Conservation (phyloP, 2,329 filamentous ascomycete species). For the Cucurbitaria berberidis region DNA sequence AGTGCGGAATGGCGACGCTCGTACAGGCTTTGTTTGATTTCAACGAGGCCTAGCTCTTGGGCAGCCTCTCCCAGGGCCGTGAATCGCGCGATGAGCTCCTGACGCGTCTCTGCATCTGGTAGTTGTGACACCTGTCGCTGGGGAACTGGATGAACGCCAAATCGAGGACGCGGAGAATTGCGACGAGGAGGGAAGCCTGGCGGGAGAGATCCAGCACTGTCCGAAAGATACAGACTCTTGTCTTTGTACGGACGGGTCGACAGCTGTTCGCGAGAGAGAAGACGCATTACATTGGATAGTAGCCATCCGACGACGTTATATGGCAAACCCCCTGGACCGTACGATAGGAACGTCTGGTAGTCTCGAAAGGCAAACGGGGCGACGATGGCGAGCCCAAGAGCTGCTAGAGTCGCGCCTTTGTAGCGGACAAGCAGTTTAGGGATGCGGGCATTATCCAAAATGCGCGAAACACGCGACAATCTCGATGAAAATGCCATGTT, state of each 20-base stretch:
- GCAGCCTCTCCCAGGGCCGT: conserved; percentile 8
- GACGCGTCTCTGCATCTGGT: conserved; percentile 17
- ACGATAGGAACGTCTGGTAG: conserved; percentile 45
- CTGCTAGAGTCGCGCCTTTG: conserved; percentile 13
- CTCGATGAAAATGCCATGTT: neutral
- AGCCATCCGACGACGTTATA: conserved; percentile 54
- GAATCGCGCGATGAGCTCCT: conserved; percentile 4
- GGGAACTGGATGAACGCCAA: conserved; percentile 24
- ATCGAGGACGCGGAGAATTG: conserved; percentile 15
- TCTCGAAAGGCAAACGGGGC: conserved; percentile 25
- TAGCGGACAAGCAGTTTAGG: conserved; percentile 6
- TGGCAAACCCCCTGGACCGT: conserved; percentile 55
- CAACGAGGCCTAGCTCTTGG: conserved; percentile 18
- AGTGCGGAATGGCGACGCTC: conserved; percentile 24
- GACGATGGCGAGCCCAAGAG: conserved; percentile 14
- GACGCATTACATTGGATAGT: conserved; percentile 32
- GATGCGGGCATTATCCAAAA: neutral
- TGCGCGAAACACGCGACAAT: neutral
- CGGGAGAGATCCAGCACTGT: conserved; percentile 17
- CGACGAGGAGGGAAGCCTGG: conserved; percentile 19
- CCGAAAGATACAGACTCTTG: conserved; percentile 13
- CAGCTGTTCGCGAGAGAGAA: conserved; percentile 45
- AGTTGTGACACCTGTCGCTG: conserved; percentile 27
- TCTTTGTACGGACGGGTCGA: conserved; percentile 31
- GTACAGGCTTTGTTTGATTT: conserved; percentile 18